phyloP scores from a whole-genome alignment of 2,329 filamentous ascomycete genomes.

The Metarhizium robertsii region DNA sequence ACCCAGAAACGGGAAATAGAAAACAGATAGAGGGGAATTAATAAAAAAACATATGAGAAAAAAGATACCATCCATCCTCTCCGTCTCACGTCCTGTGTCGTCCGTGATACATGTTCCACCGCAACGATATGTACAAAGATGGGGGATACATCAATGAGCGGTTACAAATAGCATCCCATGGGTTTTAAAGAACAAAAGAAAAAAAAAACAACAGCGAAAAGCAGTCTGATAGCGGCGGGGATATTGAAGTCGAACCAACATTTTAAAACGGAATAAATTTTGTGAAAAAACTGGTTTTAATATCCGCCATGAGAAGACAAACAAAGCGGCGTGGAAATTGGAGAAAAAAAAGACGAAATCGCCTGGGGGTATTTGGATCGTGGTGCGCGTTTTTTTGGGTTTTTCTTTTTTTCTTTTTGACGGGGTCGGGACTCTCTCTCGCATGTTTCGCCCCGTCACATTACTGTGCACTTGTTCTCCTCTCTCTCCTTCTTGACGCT shows the following conservation, averaged over 20 bases:
- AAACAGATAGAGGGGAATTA: neutral
- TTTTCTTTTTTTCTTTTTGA: neutral
- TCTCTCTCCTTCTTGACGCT: conserved; percentile 58
- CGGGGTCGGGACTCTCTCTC: neutral
- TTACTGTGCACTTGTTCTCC: conserved; percentile 50
- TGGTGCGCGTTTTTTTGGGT: neutral
- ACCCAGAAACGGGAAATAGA: neutral
- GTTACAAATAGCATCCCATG: neutral
- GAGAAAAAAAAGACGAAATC: neutral
- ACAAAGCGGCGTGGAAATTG: neutral
- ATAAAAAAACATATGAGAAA: neutral
- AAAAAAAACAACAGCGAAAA: neutral
- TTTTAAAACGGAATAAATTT: neutral
- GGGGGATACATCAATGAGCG: neutral
- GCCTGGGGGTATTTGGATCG: conserved; percentile 4
- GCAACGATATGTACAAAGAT: neutral
- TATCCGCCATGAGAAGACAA: neutral
- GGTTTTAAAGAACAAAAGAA: neutral
- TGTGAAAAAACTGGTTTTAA: neutral
- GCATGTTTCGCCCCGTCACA: conserved; percentile 31
- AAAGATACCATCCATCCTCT: neutral
- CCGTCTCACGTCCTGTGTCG: neutral
- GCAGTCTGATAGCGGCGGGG: neutral
- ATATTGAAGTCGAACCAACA: neutral
- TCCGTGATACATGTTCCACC: neutral